phyloP scores from a whole-genome alignment of 495 filamentous ascomycete species.

The Podospora bellae-mahoneyi region DNA sequence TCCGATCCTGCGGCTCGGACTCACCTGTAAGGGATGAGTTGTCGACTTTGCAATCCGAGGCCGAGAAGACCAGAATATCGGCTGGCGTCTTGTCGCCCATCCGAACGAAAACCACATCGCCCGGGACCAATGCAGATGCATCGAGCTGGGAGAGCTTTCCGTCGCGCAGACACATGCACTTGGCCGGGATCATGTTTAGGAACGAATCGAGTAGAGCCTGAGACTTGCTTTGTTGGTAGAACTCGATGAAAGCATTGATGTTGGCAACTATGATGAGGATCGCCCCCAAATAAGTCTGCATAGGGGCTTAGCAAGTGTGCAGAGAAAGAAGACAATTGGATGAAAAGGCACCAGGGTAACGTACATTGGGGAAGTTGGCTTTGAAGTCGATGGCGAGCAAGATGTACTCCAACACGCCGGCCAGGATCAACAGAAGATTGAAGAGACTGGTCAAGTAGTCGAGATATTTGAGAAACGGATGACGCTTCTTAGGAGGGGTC shows the following conservation, averaged over 20 bases:
- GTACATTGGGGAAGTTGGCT: slow-evolving; percentile 34
- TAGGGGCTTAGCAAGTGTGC: not conserved
- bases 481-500: slow-evolving; percentile 31
- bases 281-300: slow-evolving; percentile 33
- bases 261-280: slow-evolving; percentile 32
- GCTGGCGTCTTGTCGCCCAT: slow-evolving; percentile 68
- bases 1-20: slow-evolving; percentile 36
- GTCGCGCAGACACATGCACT: slow-evolving; percentile 34
- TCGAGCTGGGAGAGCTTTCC: slow-evolving; percentile 26
- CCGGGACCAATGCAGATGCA: slow-evolving; percentile 49
- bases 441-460: slow-evolving; percentile 29
- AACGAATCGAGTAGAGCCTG: slow-evolving; percentile 33
- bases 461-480: slow-evolving; percentile 30
- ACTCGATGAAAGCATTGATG: slow-evolving; percentile 37
- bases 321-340: slow-evolving; percentile 6
- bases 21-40: slow-evolving; percentile 54
- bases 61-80: slow-evolving; percentile 57
- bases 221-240: slow-evolving; percentile 34
- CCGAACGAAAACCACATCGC: slow-evolving; percentile 65
- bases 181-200: slow-evolving; percentile 34
- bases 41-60: slow-evolving; percentile 63
- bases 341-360: slow-evolving; percentile 6
- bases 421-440: slow-evolving; percentile 34
- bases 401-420: slow-evolving; percentile 33
- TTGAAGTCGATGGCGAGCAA: slow-evolving; percentile 34